A percentile compares a stretch with the other conserved stretches of the same genome.
phyloP scores from a whole-genome alignment of 495 filamentous ascomycete genomes.

The Filosporella fistucella region DNA sequence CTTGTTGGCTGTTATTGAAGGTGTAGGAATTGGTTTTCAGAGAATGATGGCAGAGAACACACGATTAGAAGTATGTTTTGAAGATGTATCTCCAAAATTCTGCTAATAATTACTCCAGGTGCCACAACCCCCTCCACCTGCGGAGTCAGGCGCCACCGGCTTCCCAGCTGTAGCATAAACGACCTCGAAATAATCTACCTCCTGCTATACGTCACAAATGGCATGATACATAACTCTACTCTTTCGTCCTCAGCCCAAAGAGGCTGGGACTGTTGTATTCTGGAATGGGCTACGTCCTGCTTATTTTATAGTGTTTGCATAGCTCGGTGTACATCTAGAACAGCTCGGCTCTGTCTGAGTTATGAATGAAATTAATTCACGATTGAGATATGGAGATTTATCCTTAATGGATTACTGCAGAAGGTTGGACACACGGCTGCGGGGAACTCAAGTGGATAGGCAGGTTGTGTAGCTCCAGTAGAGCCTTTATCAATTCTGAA shows the following conservation, averaged over 20 bases:
- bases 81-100: not conserved
- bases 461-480: too few species aligned
- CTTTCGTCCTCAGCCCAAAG: slow-evolving; percentile 19
- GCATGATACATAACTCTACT: slow-evolving; percentile 18
- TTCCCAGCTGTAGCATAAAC: slow-evolving; percentile 23
- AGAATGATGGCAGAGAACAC: slow-evolving; percentile 93
- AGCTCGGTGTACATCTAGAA: too few species aligned
- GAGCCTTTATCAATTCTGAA: too few species aligned
- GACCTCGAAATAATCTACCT: slow-evolving; percentile 1
- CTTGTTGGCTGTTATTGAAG: slow-evolving; percentile 92
- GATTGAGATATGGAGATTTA: too few species aligned
- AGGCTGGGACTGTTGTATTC: slow-evolving; percentile 22
- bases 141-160: slow-evolving; percentile 21
- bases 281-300: slow-evolving; percentile 17
- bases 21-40: slow-evolving; percentile 95
- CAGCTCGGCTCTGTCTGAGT: too few species aligned
- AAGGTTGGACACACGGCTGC: too few species aligned
- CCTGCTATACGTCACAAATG: slow-evolving; percentile 11
- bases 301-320: too few species aligned
- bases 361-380: too few species aligned
- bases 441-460: too few species aligned
- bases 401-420: too few species aligned
- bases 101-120: slow-evolving; percentile 11
- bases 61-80: slow-evolving; percentile 55
- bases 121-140: slow-evolving; percentile 22